These are phyloP conservation scores for Ganoderma resinaceum DNA, from an alignment of 1,284 basidiomycete genomes.

Conservation along the genomic window DNA sequence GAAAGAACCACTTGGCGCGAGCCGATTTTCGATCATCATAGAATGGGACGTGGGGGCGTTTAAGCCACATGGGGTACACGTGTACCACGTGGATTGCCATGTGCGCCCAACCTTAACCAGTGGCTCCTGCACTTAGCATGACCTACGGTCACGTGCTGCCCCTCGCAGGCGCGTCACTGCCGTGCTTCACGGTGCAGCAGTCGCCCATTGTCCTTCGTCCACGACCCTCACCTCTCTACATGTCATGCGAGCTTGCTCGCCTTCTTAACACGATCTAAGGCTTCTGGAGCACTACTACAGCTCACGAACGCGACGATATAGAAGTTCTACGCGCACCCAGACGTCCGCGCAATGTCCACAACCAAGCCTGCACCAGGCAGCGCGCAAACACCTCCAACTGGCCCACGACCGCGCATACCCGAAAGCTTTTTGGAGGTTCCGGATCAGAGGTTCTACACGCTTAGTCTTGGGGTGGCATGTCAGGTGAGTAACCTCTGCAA, in stretches of 20 bases:
- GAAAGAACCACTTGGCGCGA: too few relatives aligned
- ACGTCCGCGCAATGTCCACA: slow-evolving; percentile 24
- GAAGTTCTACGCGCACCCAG: not conserved
- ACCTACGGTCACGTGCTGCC: slow-evolving; percentile 26
- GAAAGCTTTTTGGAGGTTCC: slow-evolving; percentile 48
- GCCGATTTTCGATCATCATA: too few relatives aligned
- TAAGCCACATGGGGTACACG: too few relatives aligned
- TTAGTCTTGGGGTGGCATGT: slow-evolving; percentile 50
- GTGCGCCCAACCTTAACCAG: too few relatives aligned
- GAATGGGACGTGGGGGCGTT: too few relatives aligned
- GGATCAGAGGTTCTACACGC: slow-evolving; percentile 55
- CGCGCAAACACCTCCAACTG: slow-evolving; percentile 17
- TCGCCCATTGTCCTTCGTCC: slow-evolving; percentile 8
- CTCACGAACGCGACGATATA: not conserved
- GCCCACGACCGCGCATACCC: slow-evolving; percentile 38
- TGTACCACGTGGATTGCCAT: too few relatives aligned
- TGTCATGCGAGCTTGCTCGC: slow-evolving; percentile 4
- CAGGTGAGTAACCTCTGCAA: slow-evolving; percentile 46
- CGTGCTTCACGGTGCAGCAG: slow-evolving; percentile 7
- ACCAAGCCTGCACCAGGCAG: slow-evolving; percentile 22
- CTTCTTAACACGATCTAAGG: not conserved
- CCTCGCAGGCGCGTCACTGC: slow-evolving; percentile 19
- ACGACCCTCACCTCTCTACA: slow-evolving; percentile 14
- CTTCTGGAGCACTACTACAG: not conserved
- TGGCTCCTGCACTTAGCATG: too few relatives aligned